Evolutionary conservation across 2,329 filamentous ascomycete genomes (phyloP), one percentile per base, ranked within the genome.

Genomic region (Xylaria sp.): DNA sequence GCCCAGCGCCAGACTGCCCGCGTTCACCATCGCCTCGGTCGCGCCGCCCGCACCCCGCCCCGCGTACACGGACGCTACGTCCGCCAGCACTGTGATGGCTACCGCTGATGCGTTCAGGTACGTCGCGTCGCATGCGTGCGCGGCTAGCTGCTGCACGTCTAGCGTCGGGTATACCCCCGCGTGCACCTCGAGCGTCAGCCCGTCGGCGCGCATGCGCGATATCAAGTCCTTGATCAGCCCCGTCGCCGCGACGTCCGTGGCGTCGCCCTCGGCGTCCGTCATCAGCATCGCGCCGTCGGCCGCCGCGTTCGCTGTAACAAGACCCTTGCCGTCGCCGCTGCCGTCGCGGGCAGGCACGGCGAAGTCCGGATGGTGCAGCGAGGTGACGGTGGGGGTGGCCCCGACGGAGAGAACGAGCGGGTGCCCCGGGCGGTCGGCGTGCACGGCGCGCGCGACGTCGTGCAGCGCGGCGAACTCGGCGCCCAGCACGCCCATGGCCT

Each of bases 81-180:
- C 90, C 0, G 87, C 85, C n/a, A 93, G 76, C 9, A 93, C 81
- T 0, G 84, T 87, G 31, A 93, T 76, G 1, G 85, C 90, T 29
- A 94, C 81, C 67, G 88, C 84, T 3, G 80, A 74, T 64, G 81
- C 80, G 13, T 79, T 81, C 7, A 86, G 77, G 5, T 69, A 74
- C 21, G 71, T 71, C 11, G 71, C 66, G 63, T 80, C 68, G 52
- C 77, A 72, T 3, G 90, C 87, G 68, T 89, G 85, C 0, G 90
- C 91, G 1, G 90, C 87, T 1, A 94, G 80, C 74, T 95, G 91
- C 73, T 95, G 91, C 68, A 93, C 80, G 73, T 95, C 91, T 8
- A 94, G 83, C 3, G 87, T 80, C 0, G 90, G 86, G 72, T 93
- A 94, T 2, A 91, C 89, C 29, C 90, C 90, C 0, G 90, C 90